Conservation (phyloP, 164 flowering plant species). For the Aristolochia contorta region DNA sequence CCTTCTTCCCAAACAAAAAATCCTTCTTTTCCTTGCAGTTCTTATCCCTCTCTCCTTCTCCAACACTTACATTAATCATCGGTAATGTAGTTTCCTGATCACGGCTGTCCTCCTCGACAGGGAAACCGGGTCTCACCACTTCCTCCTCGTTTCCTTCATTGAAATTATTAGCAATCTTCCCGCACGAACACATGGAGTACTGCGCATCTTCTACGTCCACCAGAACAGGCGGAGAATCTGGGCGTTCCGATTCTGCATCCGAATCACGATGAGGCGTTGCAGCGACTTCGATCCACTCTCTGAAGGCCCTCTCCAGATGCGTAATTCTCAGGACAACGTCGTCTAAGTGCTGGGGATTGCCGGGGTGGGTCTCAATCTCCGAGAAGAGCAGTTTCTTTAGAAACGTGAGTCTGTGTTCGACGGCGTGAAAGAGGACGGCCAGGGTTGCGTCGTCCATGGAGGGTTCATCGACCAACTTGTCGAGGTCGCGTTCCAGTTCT, state of each 20-base stretch:
- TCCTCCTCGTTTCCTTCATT: no score
- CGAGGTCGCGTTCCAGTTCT: conserved; percentile 27
- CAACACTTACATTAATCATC: no score
- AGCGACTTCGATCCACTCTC: conserved; percentile 10
- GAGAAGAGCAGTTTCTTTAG: conserved; percentile 24
- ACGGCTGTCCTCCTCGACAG: no score
- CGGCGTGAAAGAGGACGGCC: conserved; percentile 7
- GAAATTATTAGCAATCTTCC: no score
- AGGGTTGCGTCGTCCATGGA: conserved; percentile 5
- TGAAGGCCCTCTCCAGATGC: conserved; percentile 17
- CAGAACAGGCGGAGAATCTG: not conserved
- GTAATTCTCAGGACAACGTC: conserved; percentile 19
- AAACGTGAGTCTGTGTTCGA: conserved; percentile 18
- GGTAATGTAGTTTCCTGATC: no score
- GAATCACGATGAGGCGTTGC: not conserved
- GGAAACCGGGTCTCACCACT: no score
- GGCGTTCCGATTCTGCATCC: no score
- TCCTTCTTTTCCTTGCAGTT: not conserved
- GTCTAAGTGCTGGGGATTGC: conserved; percentile 19
- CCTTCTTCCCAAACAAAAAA: not conserved
- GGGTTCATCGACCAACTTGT: not conserved
- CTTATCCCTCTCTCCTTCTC: conserved; percentile 14
- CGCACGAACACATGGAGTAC: conserved; percentile 25
- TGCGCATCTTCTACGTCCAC: conserved; percentile 3
- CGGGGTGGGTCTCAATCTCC: conserved; percentile 22